Percentiles rank a stretch among this genome's conserved stretches.
Conservation (phyloP, 2,329 filamentous ascomycete genomes). For the Lizonia empirigonia region DNA sequence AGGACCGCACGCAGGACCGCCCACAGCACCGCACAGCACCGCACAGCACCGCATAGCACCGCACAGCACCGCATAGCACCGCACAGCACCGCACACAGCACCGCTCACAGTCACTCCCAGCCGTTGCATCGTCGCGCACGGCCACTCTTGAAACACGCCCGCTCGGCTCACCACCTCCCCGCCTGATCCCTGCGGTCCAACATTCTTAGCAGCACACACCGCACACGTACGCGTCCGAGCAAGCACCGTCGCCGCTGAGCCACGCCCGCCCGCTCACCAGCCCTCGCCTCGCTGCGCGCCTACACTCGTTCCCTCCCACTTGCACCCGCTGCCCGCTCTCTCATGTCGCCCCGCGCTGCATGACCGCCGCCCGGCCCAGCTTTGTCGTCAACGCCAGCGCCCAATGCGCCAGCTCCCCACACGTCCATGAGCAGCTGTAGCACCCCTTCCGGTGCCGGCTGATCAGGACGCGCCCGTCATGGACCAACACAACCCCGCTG, state of each 20-base stretch:
- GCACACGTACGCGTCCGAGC: slow-evolving; percentile 31
- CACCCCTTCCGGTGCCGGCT: slow-evolving; percentile 42
- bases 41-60: background rate
- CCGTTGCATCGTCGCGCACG: background rate
- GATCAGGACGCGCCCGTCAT: slow-evolving; percentile 41
- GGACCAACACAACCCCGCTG: slow-evolving; percentile 41
- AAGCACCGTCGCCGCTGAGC: background rate
- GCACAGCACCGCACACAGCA: background rate
- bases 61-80: background rate
- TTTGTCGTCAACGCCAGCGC: slow-evolving; percentile 24
- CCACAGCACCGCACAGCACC: no score
- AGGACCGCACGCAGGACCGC: no score
- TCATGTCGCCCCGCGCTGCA: slow-evolving; percentile 22
- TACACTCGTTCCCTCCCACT: background rate
- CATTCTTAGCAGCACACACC: slow-evolving; percentile 38
- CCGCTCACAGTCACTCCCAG: background rate
- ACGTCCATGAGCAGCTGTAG: slow-evolving; percentile 44
- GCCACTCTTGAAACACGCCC: slow-evolving; percentile 32
- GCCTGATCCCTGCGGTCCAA: slow-evolving; percentile 30
- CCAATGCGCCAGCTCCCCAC: slow-evolving; percentile 39
- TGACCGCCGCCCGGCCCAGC: slow-evolving; percentile 20
- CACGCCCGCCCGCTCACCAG: slow-evolving; percentile 1
- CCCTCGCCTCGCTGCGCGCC: background rate
- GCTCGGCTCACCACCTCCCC: slow-evolving; percentile 20
- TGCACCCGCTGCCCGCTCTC: background rate